Evolutionary conservation across 179 eudicot genomes (phyloP), one percentile per base, ranked within the genome.

Genomic region (Vitellaria paradoxa): DNA sequence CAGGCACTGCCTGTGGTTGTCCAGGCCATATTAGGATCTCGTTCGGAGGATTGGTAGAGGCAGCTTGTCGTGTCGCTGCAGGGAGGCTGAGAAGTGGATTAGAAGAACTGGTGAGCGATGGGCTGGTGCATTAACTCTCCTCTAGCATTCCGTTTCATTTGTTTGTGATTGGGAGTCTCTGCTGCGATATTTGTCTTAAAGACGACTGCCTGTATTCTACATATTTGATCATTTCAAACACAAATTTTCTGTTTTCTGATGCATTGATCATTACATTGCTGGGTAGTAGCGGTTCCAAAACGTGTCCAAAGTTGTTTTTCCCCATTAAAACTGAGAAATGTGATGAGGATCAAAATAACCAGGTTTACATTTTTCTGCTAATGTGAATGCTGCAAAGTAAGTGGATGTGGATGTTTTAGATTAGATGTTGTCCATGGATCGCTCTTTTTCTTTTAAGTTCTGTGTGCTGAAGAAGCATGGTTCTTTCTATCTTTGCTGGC

Each of bases 1-100:
- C 98, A 0, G 99, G 99, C 14, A 81, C 87, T 26, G 89, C 99
- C 0, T 87, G 92, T 74, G 99, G 99, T 18, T 90, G 97, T 60
- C 96, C 91, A 0, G 99, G 99, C 5, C 85, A 90, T 57, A 74
- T 96, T 18, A 80, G 99, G 85, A 74, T 96, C 81, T 86, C 98
- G 12, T 96, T 91, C 73, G 99, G 97, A 18, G 99, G 99, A 57
- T 65, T 91, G 76, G 70, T 83, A 0, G 92, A 89, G 78, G 81
- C 81, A 1, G 89, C 87, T 55, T 91, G 94, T 24, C 83, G 79
- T 20, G 72, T 84, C n/a, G 99, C 99, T 47, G 89, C 97, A 9
- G 86, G 77, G 80, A 86, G 97, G 89, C 93, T 96, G 18, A 88
- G 78, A 78, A 85, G 78, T 72, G 99, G 99, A 76, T 64, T 96